Evolutionary conservation across 805 yeast genomes (phyloP).

Genomic region (Zygotorulaspora danielsina): DNA sequence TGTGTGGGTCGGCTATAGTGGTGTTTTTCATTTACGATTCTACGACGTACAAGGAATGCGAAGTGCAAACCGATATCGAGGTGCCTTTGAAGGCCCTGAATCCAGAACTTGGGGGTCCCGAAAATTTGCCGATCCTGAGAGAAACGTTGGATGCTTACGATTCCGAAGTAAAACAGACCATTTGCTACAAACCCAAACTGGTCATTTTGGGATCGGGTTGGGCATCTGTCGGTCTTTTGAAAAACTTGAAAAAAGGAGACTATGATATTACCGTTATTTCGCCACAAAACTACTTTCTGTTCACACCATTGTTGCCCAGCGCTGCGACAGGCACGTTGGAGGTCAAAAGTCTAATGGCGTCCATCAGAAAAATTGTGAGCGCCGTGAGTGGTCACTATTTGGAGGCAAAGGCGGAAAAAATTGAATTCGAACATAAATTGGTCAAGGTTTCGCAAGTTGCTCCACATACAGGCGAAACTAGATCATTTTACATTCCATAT

Average conservation of each 20-base stretch:
- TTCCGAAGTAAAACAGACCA: constrained; percentile 42
- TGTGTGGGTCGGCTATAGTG: constrained; percentile 40
- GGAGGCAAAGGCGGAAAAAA: constrained; percentile 57
- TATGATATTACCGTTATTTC: constrained; percentile 65
- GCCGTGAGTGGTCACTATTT: constrained; percentile 55
- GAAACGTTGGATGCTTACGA: constrained; percentile 57
- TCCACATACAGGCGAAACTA: constrained; percentile 39
- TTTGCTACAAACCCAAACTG: constrained; percentile 49
- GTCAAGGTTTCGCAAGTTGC: constrained; percentile 50
- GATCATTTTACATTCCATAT: constrained; percentile 60
- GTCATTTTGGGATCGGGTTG: constrained; percentile 68
- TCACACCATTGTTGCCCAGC: constrained; percentile 65
- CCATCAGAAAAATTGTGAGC: constrained; percentile 53
- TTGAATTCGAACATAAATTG: constrained; percentile 52
- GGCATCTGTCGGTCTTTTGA: constrained; percentile 62
- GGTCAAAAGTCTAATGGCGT: constrained; percentile 58
- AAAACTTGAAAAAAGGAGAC: constrained; percentile 47
- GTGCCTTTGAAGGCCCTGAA: constrained; percentile 51
- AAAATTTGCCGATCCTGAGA: constrained; percentile 58
- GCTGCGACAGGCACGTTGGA: constrained; percentile 71
- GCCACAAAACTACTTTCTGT: constrained; percentile 64
- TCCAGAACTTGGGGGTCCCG: constrained; percentile 65
- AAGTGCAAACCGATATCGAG: constrained; percentile 40
- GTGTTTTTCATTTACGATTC: constrained; percentile 62
- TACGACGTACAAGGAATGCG: constrained; percentile 52